Evolutionary conservation across 2,329 filamentous ascomycete genomes (phyloP).

Genomic region (Talaromyces sp.): DNA sequence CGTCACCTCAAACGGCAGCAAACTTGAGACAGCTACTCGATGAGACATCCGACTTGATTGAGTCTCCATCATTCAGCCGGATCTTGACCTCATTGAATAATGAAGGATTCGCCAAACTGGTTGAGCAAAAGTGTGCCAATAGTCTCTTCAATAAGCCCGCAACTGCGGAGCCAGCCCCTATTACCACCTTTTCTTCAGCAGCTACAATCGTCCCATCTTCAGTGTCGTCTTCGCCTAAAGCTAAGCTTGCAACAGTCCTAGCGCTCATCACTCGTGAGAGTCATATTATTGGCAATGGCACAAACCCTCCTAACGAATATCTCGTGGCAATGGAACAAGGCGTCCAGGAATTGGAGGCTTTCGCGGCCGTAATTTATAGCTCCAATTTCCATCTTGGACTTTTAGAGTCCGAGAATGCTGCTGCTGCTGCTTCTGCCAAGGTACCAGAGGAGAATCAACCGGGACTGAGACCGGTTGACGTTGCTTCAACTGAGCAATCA

Average conservation of each 20-base stretch:
- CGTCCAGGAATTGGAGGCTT: slow-evolving; percentile 45
- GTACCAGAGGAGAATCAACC: slow-evolving; percentile 14
- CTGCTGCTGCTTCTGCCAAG: background rate
- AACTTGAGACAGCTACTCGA: slow-evolving; percentile 80
- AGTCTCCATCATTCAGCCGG: slow-evolving; percentile 84
- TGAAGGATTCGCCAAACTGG: slow-evolving; percentile 74
- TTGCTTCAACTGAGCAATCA: slow-evolving; percentile 1
- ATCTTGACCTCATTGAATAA: slow-evolving; percentile 84
- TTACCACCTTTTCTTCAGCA: slow-evolving; percentile 41
- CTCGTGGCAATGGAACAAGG: slow-evolving; percentile 41
- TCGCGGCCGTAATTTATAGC: slow-evolving; percentile 47
- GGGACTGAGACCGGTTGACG: slow-evolving; percentile 20
- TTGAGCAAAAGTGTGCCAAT: slow-evolving; percentile 73
- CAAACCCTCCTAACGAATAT: slow-evolving; percentile 42
- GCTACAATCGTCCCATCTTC: slow-evolving; percentile 36
- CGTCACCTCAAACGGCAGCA: slow-evolving; percentile 31
- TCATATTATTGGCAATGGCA: slow-evolving; percentile 75
- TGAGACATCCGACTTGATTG: slow-evolving; percentile 91
- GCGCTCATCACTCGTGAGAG: slow-evolving; percentile 88
- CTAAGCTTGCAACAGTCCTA: slow-evolving; percentile 82
- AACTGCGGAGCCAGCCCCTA: slow-evolving; percentile 37
- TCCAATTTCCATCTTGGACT: slow-evolving; percentile 41
- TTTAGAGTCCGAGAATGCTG: slow-evolving; percentile 19
- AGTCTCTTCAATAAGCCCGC: slow-evolving; percentile 64
- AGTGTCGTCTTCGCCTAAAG: slow-evolving; percentile 42